Conservation (phyloP, 768 basidiomycete species). For the Sarcomyxa edulis region DNA sequence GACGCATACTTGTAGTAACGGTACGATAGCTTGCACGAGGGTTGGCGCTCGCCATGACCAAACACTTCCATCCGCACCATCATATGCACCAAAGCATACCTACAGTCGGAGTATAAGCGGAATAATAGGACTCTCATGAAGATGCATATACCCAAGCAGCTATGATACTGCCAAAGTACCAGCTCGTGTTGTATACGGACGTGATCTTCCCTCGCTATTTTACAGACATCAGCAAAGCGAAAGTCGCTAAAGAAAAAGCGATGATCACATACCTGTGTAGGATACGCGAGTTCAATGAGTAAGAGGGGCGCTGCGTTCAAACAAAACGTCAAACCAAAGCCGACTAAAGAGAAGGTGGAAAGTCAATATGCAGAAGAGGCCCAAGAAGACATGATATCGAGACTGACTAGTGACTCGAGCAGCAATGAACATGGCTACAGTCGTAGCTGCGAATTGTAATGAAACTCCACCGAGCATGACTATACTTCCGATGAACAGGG, state of each 20-base stretch:
- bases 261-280: conserved; percentile 48
- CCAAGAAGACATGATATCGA: too few species aligned
- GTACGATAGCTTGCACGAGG: conserved; percentile 54
- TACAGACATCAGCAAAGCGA: conserved; percentile 1
- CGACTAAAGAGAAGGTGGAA: conserved; percentile 37
- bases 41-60: conserved; percentile 69
- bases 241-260: background rate
- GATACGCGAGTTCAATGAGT: conserved; percentile 64
- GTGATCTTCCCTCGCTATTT: conserved; percentile 48
- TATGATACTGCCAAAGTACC: conserved; percentile 71
- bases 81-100: conserved; percentile 39
- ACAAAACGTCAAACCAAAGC: conserved; percentile 57
- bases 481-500: conserved; percentile 54
- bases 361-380: conserved; percentile 1
- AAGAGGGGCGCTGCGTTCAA: conserved; percentile 59
- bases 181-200: conserved; percentile 64
- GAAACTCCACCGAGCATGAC: conserved; percentile 64
- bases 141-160: conserved; percentile 51
- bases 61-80: conserved; percentile 26
- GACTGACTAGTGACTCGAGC: conserved; percentile 49
- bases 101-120: conserved; percentile 26
- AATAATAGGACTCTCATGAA: too few species aligned
- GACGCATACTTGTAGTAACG: conserved; percentile 47
- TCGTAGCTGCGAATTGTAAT: conserved; percentile 43
- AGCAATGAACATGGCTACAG: conserved; percentile 47